Conservation (phyloP, 2,329 filamentous ascomycete species). For the Aspergillus niger region DNA sequence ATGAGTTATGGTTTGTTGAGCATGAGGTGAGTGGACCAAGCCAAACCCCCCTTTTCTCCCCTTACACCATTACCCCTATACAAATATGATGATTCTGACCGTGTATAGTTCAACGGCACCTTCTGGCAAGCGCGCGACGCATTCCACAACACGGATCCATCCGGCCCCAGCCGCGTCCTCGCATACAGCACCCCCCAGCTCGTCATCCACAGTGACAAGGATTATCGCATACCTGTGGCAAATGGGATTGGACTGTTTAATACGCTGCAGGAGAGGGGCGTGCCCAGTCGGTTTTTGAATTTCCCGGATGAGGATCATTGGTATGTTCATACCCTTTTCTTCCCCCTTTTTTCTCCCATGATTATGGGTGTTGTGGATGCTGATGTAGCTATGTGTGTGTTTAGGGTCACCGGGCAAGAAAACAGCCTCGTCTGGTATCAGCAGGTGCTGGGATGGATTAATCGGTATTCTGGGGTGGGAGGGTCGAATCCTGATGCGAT, state of each 20-base stretch:
- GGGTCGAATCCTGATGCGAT: conserved; percentile 32
- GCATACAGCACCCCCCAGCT: conserved; percentile 81
- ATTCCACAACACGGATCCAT: conserved; percentile 71
- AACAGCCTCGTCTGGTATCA: conserved; percentile 88
- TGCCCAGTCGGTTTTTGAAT: conserved; percentile 74
- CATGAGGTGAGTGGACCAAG: conserved; percentile 39
- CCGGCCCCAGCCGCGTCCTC: conserved; percentile 55
- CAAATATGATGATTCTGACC: no score
- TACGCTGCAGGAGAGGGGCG: conserved; percentile 69
- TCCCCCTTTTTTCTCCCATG: background rate
- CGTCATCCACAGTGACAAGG: conserved; percentile 80
- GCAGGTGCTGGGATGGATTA: conserved; percentile 75
- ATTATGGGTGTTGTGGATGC: no score
- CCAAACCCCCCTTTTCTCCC: background rate
- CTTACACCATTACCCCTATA: no score
- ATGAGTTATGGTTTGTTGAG: conserved; percentile 56
- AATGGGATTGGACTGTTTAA: conserved; percentile 83
- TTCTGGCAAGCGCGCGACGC: conserved; percentile 58
- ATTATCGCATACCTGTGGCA: conserved; percentile 80
- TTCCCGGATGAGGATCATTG: conserved; percentile 75
- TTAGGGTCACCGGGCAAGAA: conserved; percentile 78
- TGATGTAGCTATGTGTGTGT: background rate
- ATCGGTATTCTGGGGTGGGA: conserved; percentile 49
- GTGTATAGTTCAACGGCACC: conserved; percentile 46
- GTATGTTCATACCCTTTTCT: conserved; percentile 23